Evolutionary conservation across 495 filamentous ascomycete genomes (phyloP).

Genomic region (Penicillium lividum): DNA sequence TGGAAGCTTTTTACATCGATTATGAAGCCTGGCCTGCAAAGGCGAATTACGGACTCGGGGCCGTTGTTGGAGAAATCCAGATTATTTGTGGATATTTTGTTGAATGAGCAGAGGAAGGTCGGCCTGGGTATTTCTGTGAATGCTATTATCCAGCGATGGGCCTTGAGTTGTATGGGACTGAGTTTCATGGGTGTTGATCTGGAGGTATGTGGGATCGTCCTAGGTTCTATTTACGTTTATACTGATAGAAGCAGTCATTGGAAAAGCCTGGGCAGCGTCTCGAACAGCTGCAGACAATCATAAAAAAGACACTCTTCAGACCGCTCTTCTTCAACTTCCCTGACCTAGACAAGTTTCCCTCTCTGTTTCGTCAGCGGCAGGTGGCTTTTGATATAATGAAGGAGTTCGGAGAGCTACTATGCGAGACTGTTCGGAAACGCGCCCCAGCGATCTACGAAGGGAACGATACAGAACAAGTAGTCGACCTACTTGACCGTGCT

Average conservation of each 20-base stretch:
- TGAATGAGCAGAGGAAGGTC: constrained; percentile 12
- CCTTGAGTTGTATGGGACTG: constrained; percentile 30
- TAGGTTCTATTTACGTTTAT: background rate
- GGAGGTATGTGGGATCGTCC: constrained; percentile 15
- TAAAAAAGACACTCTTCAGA: constrained; percentile 38
- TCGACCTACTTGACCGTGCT: constrained; percentile 28
- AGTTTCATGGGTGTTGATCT: constrained; percentile 28
- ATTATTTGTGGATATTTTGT: constrained; percentile 23
- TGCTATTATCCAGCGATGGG: constrained; percentile 30
- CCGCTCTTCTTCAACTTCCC: constrained; percentile 44
- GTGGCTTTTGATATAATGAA: constrained; percentile 29
- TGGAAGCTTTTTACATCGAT: constrained; percentile 39
- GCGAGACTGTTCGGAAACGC: constrained; percentile 22
- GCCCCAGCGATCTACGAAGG: constrained; percentile 2
- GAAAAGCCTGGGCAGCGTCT: constrained; percentile 25
- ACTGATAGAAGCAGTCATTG: constrained; percentile 5
- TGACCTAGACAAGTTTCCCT: constrained; percentile 32
- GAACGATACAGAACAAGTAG: constrained; percentile 18
- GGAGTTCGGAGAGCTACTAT: constrained; percentile 32
- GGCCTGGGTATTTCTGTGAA: constrained; percentile 20
- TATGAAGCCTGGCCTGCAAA: constrained; percentile 42
- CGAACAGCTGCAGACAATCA: constrained; percentile 31
- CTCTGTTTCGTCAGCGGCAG: constrained; percentile 27
- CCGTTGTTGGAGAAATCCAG: constrained; percentile 25
- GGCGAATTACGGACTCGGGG: constrained; percentile 25